Percentiles rank a stretch among this genome's conserved stretches.
These are phyloP conservation scores for Fragilaria radians DNA, from an alignment of 108 stramenopile species.

Conservation along the genomic window DNA sequence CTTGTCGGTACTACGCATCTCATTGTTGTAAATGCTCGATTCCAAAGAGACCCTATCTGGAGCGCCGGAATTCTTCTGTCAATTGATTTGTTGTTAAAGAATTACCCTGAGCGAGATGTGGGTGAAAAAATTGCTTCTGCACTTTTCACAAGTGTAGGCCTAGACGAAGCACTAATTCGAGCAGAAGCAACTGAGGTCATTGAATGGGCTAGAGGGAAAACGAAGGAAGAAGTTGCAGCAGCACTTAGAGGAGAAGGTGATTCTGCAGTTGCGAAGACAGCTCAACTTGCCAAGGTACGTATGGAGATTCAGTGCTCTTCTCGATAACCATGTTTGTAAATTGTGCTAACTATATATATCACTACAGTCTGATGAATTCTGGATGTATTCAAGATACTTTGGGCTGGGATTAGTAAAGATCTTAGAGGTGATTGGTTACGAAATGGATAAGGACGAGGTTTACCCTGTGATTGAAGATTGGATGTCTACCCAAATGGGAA, in stretches of 20 bases:
- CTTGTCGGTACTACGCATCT: conserved; percentile 90
- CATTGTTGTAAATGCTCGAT: conserved; percentile 88
- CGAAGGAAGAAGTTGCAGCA: conserved; percentile 73
- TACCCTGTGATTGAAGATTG: conserved; percentile 88
- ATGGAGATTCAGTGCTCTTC: neutral
- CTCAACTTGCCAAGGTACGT: conserved; percentile 49
- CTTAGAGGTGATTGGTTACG: conserved; percentile 76
- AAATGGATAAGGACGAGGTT: conserved; percentile 85
- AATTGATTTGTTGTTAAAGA: conserved; percentile 77
- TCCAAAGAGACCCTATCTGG: conserved; percentile 79
- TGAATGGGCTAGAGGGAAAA: conserved; percentile 84
- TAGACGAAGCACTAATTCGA: conserved; percentile 74
- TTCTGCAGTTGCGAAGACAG: conserved; percentile 53
- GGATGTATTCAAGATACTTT: conserved; percentile 89
- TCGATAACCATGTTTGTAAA: no score
- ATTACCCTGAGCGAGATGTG: conserved; percentile 86
- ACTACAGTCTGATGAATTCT: conserved; percentile 52
- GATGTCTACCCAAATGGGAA: conserved; percentile 71
- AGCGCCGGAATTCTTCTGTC: conserved; percentile 65
- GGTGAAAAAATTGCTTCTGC: conserved; percentile 67
- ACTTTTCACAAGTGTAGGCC: conserved; percentile 69
- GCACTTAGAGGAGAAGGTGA: conserved; percentile 80
- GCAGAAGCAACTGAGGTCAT: conserved; percentile 64
- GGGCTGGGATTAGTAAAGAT: conserved; percentile 78
- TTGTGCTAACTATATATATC: no score